These are phyloP conservation scores for Citrus mangshanensis DNA, from an alignment of 345 rosid genomes.

Conservation along the genomic window DNA sequence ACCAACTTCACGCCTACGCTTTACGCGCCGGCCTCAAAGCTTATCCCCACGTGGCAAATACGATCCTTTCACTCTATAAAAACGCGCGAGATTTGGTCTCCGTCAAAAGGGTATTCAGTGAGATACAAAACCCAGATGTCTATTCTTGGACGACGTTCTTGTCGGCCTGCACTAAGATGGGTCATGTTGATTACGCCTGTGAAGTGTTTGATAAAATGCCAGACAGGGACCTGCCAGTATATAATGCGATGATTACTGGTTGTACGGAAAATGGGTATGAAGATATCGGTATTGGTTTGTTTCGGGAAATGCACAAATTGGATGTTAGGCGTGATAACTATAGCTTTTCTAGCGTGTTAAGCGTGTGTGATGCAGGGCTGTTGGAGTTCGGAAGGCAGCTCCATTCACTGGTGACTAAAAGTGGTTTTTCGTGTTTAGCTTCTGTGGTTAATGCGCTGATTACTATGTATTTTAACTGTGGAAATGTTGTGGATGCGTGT, in stretches of 20 bases:
- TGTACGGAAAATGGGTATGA: slow-evolving; percentile 47
- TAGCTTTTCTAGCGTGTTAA: slow-evolving; percentile 63
- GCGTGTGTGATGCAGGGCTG: slow-evolving; percentile 39
- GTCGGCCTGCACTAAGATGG: slow-evolving; percentile 44
- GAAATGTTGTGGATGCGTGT: slow-evolving; percentile 32
- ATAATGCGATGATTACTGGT: slow-evolving; percentile 84
- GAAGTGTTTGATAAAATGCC: slow-evolving; percentile 58
- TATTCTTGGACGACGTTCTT: slow-evolving; percentile 69
- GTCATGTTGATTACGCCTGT: slow-evolving; percentile 44
- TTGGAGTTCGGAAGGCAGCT: slow-evolving; percentile 59
- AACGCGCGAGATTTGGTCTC: slow-evolving; percentile 35
- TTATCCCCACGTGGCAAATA: slow-evolving; percentile 52
- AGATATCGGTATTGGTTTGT: slow-evolving; percentile 44
- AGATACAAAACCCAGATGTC: slow-evolving; percentile 56
- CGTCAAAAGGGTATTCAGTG: slow-evolving; percentile 41
- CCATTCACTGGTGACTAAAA: slow-evolving; percentile 55
- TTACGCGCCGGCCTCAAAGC: slow-evolving; percentile 42
- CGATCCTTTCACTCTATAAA: slow-evolving; percentile 61
- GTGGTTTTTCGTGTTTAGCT: slow-evolving; percentile 40
- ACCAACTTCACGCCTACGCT: slow-evolving; percentile 56
- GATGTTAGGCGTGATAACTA: slow-evolving; percentile 61
- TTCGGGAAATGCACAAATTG: slow-evolving; percentile 50
- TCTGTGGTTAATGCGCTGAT: slow-evolving; percentile 65
- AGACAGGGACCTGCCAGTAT: slow-evolving; percentile 36
- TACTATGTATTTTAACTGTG: slow-evolving; percentile 60